These are phyloP conservation scores for Coemansia sp. DNA, from an alignment of 192 early-diverging fungal genomes.

Conservation along the genomic window DNA sequence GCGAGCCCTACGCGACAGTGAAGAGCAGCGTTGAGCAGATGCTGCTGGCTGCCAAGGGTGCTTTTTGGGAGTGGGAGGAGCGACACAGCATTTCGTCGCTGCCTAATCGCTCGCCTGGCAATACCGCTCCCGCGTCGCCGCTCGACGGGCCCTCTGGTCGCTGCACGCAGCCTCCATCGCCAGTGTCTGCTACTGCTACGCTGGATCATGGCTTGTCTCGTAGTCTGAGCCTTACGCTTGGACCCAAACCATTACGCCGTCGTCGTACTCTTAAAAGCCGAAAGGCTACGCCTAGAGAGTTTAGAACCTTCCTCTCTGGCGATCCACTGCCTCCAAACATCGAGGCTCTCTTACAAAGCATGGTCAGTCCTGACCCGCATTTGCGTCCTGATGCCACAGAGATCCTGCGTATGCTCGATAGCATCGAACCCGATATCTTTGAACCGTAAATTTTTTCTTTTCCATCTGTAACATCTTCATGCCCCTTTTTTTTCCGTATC, in stretches of 20 bases:
- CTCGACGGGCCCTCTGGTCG: constrained; percentile 19
- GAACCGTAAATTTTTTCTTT: constrained; percentile 19
- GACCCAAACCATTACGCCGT: constrained; percentile 25
- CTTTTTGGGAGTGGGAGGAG: constrained; percentile 67
- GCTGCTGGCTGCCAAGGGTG: constrained; percentile 62
- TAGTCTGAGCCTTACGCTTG: constrained; percentile 26
- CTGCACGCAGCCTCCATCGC: constrained; percentile 30
- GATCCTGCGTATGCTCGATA: constrained; percentile 39
- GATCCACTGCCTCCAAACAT: constrained; percentile 40
- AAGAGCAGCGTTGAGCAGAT: constrained; percentile 66
- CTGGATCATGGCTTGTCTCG: constrained; percentile 21
- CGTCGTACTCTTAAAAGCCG: constrained; percentile 48
- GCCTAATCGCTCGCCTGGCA: constrained; percentile 10
- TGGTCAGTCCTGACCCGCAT: constrained; percentile 43
- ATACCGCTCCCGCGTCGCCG: constrained; percentile 13
- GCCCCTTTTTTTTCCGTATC: background rate
- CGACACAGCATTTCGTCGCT: constrained; percentile 38
- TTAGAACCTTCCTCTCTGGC: constrained; percentile 46
- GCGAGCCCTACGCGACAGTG: constrained; percentile 61
- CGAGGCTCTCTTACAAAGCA: constrained; percentile 42
- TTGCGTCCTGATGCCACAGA: constrained; percentile 46
- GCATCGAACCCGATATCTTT: constrained; percentile 51
- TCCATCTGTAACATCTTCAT: background rate
- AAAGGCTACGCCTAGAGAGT: constrained; percentile 38
- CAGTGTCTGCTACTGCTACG: constrained; percentile 9